Evolutionary conservation across 2,329 filamentous ascomycete species (phyloP), one percentile per base, ranked within the genome.

Genomic region (Fusarium nelsonii): DNA sequence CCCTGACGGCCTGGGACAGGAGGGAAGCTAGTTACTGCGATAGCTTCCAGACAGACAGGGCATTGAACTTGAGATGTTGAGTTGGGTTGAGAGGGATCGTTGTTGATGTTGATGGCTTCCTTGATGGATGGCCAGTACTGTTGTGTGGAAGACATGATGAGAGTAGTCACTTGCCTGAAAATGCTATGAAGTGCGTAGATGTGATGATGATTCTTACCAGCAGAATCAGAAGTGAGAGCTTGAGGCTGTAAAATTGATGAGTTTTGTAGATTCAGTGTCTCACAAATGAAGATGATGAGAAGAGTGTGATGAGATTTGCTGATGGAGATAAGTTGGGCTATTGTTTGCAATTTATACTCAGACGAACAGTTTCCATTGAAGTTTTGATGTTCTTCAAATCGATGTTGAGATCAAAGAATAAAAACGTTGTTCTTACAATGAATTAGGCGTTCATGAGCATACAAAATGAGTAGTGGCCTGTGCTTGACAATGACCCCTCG

Each of bases 11-110:
- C 3, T 10, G 36, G 16, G 6, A 41, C 33, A 1, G 15, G 8
- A 28, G 62, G 33, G n/a, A 66, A 58, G 3, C 63, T 67, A 4
- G 49, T 30, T 9, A 72, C 43, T 4, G 33, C 16, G 9, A 74
- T n/a, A 0, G 33, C n/a, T 0, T 74, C 59, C 5, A 58, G 11
- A 9, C 73, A 74, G 30, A 74, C 64, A 14, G 69, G 63, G 14
- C 73, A 74, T 6, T 46, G 40, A 6, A 48, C 60, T 5, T 15
- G 26, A 26, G 58, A 43, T 3, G 20, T 2, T 4, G 40, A 23
- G 10, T 53, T 34, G 8, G 11, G 44, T 4, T 23, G 45, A 1
- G 33, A 20, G 4, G 32, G 26, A 10, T 39, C 37, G 26, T 20
- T 43, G 15, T 54, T 18, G 3, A 46, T 46, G 7, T 50, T 10